These are phyloP conservation scores for Nymphaea colorata DNA, from an alignment of 164 flowering plant genomes.

Conservation along the genomic window DNA sequence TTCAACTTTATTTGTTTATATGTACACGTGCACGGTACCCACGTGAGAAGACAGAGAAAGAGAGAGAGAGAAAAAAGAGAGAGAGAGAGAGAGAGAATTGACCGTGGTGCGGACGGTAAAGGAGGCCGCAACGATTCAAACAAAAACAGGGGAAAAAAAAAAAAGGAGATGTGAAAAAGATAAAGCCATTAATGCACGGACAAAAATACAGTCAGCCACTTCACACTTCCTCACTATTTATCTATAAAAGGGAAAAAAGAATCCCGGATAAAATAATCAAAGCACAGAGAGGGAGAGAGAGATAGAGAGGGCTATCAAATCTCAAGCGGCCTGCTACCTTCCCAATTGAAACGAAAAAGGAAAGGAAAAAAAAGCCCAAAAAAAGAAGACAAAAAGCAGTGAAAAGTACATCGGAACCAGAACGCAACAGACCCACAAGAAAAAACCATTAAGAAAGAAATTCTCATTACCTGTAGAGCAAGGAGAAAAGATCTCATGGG, in stretches of 20 bases:
- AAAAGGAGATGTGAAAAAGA: background rate
- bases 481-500: too few relatives aligned
- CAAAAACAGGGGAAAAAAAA: too few relatives aligned
- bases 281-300: background rate
- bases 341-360: too few relatives aligned
- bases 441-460: background rate
- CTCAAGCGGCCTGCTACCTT: background rate
- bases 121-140: too few relatives aligned
- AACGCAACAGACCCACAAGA: background rate
- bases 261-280: background rate
- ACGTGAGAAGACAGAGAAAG: background rate
- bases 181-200: background rate
- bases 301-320: background rate
- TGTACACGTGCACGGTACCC: too few relatives aligned
- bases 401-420: background rate
- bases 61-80: background rate
- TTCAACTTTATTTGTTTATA: too few relatives aligned
- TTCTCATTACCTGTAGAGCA: too few relatives aligned
- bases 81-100: background rate
- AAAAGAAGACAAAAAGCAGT: background rate
- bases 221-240: too few relatives aligned
- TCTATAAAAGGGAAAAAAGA: background rate
- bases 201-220: background rate
- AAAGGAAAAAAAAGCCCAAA: too few relatives aligned
- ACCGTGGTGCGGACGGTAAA: background rate